phyloP scores from a whole-genome alignment of 164 flowering plant genomes.

The Vitis labrusca region DNA sequence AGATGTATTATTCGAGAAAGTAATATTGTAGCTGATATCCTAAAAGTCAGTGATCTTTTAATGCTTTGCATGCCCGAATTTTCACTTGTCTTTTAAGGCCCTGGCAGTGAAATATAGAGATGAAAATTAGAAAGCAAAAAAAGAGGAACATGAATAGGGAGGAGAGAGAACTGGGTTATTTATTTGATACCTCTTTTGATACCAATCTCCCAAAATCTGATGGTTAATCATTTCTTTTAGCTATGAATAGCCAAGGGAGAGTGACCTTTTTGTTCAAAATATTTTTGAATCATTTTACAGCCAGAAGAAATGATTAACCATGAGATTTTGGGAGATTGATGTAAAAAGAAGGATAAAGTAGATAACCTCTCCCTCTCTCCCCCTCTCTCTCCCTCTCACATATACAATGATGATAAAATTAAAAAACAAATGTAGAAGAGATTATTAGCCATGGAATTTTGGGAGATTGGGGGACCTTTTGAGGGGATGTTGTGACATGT shows the following conservation, averaged over 20 bases:
- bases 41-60: constrained; percentile 15
- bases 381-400: neutral
- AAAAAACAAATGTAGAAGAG: constrained; percentile 8
- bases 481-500: constrained; percentile 41
- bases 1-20: too few species aligned
- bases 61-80: neutral
- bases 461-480: constrained; percentile 27
- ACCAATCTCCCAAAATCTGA: too few species aligned
- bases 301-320: constrained; percentile 6
- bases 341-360: neutral
- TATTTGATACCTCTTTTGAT: too few species aligned
- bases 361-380: too few species aligned
- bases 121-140: too few species aligned
- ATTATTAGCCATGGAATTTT: constrained; percentile 38
- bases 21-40: too few species aligned
- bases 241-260: neutral
- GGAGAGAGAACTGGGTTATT: too few species aligned
- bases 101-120: too few species aligned
- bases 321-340: constrained; percentile 15
- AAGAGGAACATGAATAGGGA: too few species aligned
- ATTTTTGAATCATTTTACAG: constrained; percentile 9
- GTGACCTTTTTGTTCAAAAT: neutral
- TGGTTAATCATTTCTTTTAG: too few species aligned
- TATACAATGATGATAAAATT: neutral
- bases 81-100: too few species aligned